phyloP scores from a whole-genome alignment of 1,139 yeast species.

The Taiozyma sp. region DNA sequence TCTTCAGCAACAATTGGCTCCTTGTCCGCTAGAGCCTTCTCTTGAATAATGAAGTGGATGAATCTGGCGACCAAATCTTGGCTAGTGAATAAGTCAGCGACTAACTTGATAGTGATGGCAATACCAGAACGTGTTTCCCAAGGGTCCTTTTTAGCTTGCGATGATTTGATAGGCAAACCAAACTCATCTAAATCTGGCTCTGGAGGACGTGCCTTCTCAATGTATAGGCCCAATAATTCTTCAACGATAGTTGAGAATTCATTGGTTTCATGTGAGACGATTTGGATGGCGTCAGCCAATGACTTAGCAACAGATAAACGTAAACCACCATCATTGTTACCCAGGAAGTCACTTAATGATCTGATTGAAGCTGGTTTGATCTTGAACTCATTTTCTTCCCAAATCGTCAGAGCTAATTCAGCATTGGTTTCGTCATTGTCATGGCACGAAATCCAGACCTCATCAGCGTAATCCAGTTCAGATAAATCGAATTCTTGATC shows the following conservation, averaged over 20 bases:
- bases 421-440: constrained; percentile 65
- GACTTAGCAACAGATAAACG: constrained; percentile 66
- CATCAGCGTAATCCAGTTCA: constrained; percentile 47
- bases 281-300: constrained; percentile 44
- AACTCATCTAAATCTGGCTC: constrained; percentile 70
- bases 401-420: constrained; percentile 71
- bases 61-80: constrained; percentile 40
- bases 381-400: constrained; percentile 69
- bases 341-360: constrained; percentile 47
- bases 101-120: constrained; percentile 59
- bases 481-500: constrained; percentile 84
- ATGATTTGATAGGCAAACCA: constrained; percentile 69
- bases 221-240: constrained; percentile 49
- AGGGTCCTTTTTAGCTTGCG: constrained; percentile 57
- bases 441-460: constrained; percentile 75
- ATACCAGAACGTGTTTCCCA: constrained; percentile 87
- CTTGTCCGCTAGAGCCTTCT: constrained; percentile 68
- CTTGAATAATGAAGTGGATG: constrained; percentile 55
- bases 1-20: constrained; percentile 73
- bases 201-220: constrained; percentile 66
- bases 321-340: constrained; percentile 54
- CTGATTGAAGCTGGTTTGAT: constrained; percentile 41
- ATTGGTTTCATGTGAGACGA: constrained; percentile 25
- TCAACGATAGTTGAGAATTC: constrained; percentile 36
- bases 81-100: constrained; percentile 45